Evolutionary conservation across 495 filamentous ascomycete species (phyloP).

Genomic region (Daldinia decipiens): DNA sequence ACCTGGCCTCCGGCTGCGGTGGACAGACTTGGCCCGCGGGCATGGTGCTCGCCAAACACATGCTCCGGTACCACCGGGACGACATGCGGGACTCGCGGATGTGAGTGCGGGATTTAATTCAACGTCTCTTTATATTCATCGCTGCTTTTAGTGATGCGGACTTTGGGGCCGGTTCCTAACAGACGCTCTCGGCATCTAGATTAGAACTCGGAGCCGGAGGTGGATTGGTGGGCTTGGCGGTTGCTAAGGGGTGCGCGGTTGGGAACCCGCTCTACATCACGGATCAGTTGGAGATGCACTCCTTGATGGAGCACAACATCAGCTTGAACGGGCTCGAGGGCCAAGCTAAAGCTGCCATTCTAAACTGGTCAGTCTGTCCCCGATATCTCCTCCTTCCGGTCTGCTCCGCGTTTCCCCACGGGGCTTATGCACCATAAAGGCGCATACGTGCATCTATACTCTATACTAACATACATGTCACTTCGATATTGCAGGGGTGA

Average conservation of each 20-base stretch:
- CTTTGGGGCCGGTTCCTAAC: constrained; percentile 18
- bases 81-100: constrained; percentile 73
- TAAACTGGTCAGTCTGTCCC: constrained; percentile 75
- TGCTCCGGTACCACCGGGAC: constrained; percentile 73
- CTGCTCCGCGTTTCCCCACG: neutral
- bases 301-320: constrained; percentile 86
- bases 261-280: constrained; percentile 74
- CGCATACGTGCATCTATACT: constrained; percentile 26
- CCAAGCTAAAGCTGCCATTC: constrained; percentile 66
- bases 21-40: constrained; percentile 95
- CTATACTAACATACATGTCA: constrained; percentile 19
- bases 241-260: constrained; percentile 67
- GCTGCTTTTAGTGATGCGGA: constrained; percentile 20
- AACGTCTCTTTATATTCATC: constrained; percentile 40
- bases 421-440: constrained; percentile 2
- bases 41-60: constrained; percentile 83
- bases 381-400: constrained; percentile 8
- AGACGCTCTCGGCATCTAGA: constrained; percentile 57
- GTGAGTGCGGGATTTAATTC: constrained; percentile 58
- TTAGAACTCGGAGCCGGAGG: constrained; percentile 93
- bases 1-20: constrained; percentile 86
- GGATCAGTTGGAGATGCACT: constrained; percentile 84
- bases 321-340: constrained; percentile 74
- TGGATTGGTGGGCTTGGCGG: constrained; percentile 81
- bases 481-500: constrained; percentile 59